These are phyloP conservation scores for Solanum tarapatanum DNA, from an alignment of 257 asterid genomes.

Conservation along the genomic window DNA sequence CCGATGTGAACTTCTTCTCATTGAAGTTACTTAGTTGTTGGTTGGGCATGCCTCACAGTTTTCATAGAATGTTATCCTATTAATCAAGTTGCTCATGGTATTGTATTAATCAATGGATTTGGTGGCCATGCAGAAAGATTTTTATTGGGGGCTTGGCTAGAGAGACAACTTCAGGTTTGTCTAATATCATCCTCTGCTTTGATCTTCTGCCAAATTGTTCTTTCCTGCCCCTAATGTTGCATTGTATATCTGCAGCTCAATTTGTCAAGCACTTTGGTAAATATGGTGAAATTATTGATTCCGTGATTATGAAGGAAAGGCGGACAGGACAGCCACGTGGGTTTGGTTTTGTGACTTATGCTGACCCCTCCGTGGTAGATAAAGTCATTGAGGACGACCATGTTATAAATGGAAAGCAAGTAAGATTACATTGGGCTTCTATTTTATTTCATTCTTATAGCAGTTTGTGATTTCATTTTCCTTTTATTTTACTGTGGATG, in stretches of 20 bases:
- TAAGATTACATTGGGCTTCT: slow-evolving; percentile 2
- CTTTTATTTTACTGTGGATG: not conserved
- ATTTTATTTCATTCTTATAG: not conserved
- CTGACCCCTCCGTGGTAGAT: slow-evolving; percentile 44
- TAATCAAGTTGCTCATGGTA: not conserved
- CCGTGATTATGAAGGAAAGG: slow-evolving; percentile 55
- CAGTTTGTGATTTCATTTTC: not conserved
- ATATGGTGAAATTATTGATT: slow-evolving; percentile 53
- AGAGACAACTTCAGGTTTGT: slow-evolving; percentile 44
- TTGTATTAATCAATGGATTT: not conserved
- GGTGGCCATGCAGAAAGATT: slow-evolving; percentile 32
- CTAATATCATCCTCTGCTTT: not conserved
- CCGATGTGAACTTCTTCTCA: not conserved
- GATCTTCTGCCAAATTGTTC: not conserved
- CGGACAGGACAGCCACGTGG: slow-evolving; percentile 52
- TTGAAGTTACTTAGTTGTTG: not conserved
- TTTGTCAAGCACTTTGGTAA: slow-evolving; percentile 47
- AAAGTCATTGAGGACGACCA: slow-evolving; percentile 45
- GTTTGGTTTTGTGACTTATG: slow-evolving; percentile 50
- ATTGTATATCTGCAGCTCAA: slow-evolving; percentile 5
- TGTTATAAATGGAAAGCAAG: slow-evolving; percentile 46
- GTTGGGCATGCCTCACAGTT: not conserved
- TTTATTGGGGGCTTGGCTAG: slow-evolving; percentile 56
- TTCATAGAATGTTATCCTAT: not conserved
- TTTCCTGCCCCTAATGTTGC: not conserved